These are phyloP conservation scores for Alternaria panax DNA, from an alignment of 2,329 filamentous ascomycete genomes.

Conservation along the genomic window DNA sequence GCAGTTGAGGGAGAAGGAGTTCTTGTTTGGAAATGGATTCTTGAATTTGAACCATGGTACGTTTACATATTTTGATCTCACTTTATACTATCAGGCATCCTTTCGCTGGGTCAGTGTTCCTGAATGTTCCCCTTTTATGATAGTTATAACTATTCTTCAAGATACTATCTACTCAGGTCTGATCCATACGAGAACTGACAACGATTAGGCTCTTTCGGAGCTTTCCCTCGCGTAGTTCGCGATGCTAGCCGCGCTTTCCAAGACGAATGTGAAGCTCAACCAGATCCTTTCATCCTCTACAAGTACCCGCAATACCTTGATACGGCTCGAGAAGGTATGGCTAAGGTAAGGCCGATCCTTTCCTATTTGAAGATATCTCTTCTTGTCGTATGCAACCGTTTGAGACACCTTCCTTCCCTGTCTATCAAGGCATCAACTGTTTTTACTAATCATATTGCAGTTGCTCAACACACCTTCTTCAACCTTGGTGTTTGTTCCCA, in stretches of 20 bases:
- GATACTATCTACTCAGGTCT: not conserved
- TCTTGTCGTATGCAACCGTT: not conserved
- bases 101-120: not conserved
- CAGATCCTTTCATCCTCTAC: slow-evolving; percentile 80
- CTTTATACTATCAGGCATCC: not conserved
- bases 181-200: not conserved
- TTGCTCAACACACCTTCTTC: slow-evolving; percentile 71
- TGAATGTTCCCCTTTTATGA: not conserved
- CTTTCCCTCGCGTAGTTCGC: slow-evolving; percentile 70
- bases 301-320: slow-evolving; percentile 69
- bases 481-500: slow-evolving; percentile 78
- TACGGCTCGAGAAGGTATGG: slow-evolving; percentile 67
- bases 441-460: slow-evolving; percentile 24
- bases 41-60: slow-evolving; percentile 81
- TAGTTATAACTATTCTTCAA: not conserved
- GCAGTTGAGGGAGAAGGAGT: slow-evolving; percentile 65
- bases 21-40: slow-evolving; percentile 72
- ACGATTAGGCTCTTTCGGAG: slow-evolving; percentile 76
- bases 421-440: not conserved
- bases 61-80: not conserved
- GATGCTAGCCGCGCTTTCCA: slow-evolving; percentile 70
- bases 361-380: not conserved
- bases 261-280: slow-evolving; percentile 69
- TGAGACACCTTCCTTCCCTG: not conserved
- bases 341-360: slow-evolving; percentile 19